Evolutionary conservation across 129 eudicot genomes (phyloP).

Genomic region (Flaveria ramosissima): DNA sequence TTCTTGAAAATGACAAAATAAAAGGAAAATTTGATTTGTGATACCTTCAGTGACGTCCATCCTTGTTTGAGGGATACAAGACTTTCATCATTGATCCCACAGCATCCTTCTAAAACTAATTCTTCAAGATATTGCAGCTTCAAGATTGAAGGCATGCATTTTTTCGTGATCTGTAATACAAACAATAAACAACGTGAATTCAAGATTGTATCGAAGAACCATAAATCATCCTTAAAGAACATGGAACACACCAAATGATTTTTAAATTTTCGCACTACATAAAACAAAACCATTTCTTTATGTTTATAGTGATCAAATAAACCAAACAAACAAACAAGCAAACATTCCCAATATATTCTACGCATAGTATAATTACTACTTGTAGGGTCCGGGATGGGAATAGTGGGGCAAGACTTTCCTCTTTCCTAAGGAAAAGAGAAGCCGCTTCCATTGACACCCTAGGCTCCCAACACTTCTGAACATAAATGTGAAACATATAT

Average conservation of each 20-base stretch:
- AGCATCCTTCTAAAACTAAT: slow-evolving; percentile 87
- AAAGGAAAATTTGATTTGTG: neutral
- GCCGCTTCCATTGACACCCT: no score
- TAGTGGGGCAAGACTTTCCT: no score
- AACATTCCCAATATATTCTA: no score
- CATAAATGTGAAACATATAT: no score
- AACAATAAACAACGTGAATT: slow-evolving; percentile 19
- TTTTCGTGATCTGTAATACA: slow-evolving; percentile 63
- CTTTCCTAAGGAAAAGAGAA: no score
- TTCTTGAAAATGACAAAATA: slow-evolving; percentile 6
- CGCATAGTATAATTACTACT: no score
- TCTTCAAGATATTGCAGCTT: slow-evolving; percentile 73
- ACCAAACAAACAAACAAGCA: neutral
- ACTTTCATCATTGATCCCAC: slow-evolving; percentile 77
- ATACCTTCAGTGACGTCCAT: slow-evolving; percentile 80
- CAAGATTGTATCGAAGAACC: slow-evolving; percentile 28
- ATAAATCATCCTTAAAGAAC: neutral
- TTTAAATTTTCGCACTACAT: neutral
- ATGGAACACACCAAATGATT: neutral
- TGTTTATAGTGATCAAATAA: neutral
- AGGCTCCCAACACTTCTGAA: no score
- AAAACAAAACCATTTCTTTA: neutral
- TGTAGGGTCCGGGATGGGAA: no score
- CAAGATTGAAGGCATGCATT: slow-evolving; percentile 69
- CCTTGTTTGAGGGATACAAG: slow-evolving; percentile 67